These are phyloP conservation scores for Suillus subaureus DNA, from an alignment of 768 basidiomycete species.

Conservation along the genomic window DNA sequence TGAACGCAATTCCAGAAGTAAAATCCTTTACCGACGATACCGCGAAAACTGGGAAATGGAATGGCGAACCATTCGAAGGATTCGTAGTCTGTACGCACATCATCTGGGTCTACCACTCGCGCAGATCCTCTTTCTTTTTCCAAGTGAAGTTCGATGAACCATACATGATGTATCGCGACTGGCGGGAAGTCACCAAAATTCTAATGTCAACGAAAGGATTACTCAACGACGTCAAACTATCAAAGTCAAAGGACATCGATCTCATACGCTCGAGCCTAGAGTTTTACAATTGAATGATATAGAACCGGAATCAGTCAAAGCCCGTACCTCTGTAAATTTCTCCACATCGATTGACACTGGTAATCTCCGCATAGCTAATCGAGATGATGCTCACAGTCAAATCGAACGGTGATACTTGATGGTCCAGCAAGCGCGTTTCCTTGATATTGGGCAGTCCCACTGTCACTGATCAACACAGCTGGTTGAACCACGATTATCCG, in stretches of 20 bases:
- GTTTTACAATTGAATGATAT: too few relatives aligned
- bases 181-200: background rate
- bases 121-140: conserved; percentile 95
- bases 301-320: too few relatives aligned
- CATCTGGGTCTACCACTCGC: conserved; percentile 30
- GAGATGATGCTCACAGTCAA: too few relatives aligned
- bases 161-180: conserved; percentile 42
- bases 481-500: too few relatives aligned
- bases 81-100: conserved; percentile 48
- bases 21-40: conserved; percentile 70
- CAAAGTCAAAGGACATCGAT: conserved; percentile 50
- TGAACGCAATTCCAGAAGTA: conserved; percentile 69
- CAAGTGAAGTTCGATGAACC: conserved; percentile 99
- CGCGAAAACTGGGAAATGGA: conserved; percentile 72
- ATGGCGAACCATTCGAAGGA: conserved; percentile 85
- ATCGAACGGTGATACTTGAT: too few relatives aligned
- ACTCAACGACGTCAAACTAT: conserved; percentile 41
- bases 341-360: too few relatives aligned
- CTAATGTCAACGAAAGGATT: conserved; percentile 23
- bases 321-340: too few relatives aligned
- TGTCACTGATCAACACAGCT: too few relatives aligned
- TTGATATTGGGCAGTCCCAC: too few relatives aligned
- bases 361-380: too few relatives aligned
- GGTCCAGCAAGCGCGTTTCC: too few relatives aligned
- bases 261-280: too few relatives aligned